Conservation (phyloP, 2,329 filamentous ascomycete genomes). For the Parastagonospora avenae region DNA sequence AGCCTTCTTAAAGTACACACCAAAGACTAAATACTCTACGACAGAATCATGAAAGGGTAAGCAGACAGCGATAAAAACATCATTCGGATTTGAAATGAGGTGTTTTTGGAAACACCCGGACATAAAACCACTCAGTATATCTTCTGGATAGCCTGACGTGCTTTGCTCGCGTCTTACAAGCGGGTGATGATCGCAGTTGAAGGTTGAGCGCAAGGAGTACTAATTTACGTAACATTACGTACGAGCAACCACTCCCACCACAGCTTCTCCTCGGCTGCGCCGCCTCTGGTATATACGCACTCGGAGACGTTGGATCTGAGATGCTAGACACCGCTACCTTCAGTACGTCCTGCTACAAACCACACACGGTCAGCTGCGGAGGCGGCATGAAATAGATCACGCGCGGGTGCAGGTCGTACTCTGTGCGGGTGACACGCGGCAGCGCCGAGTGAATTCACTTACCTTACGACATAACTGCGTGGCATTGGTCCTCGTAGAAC, state of each 20-base stretch:
- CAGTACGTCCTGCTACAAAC: too few relatives aligned
- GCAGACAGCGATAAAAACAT: background rate
- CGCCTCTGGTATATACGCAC: background rate
- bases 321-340: background rate
- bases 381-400: too few relatives aligned
- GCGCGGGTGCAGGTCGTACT: too few relatives aligned
- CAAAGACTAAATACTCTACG: background rate
- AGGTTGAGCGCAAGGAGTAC: constrained; percentile 5
- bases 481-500: too few relatives aligned
- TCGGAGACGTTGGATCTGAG: constrained; percentile 4
- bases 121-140: background rate
- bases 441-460: too few relatives aligned
- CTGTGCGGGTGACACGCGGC: too few relatives aligned
- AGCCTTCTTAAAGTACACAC: background rate
- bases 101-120: too few relatives aligned
- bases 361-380: too few relatives aligned
- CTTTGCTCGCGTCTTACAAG: constrained; percentile 1
- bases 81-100: background rate
- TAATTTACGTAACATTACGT: constrained; percentile 35
- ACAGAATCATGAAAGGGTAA: too few relatives aligned
- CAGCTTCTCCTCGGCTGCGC: constrained; percentile 30
- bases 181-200: constrained; percentile 6
- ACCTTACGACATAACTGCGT: too few relatives aligned
- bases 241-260: constrained; percentile 17
- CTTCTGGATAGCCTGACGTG: background rate